Base-by-base conservation (phyloP, 2,329 filamentous ascomycete genomes). In the Paraphaeosphaeria sporulosa region DNA sequence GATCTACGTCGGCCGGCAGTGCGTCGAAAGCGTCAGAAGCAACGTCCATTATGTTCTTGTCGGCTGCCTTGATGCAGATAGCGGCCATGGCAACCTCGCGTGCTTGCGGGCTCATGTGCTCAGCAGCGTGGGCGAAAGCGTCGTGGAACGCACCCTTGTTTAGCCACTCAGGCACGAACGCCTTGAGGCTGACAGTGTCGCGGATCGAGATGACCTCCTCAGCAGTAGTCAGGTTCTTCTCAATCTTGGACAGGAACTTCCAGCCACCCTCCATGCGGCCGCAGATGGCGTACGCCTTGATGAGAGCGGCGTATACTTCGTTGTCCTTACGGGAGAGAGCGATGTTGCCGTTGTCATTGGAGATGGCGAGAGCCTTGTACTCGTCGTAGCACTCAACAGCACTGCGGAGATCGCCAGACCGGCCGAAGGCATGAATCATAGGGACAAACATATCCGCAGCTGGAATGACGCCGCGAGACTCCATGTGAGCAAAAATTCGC, bases 311-410 rank as follows among this genome's bases (percentile, higher is more conserved):
- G 73, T 99, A 98, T 7, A 98, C 90, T 65, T 93, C 85, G 30
- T 89, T 87, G 74, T 98, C 94, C 50, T 91, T 85, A 53, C 94
- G 89, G 64, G 90, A 85, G 49, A 89, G 83, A 10, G 86, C 86
- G 49, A 89, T 83, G 60, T 88, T 83, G 59, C 93, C 93, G 42
- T 85, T 87, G 76, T 97, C 91, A 74, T 95, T 87, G 42, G 90
- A 89, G 55, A 98, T 87, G n/a, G 94, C 94, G 44, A 97, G 84
- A 48, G 88, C 87, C 73, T 93, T 93, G 84, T 98, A 98, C 79
- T 97, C 92, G 65, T 96, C 94, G 80, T 97, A 99, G 79, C 93
- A 93, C 76, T 97, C 93, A 7, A 98, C 92, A 21, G 94, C 95
- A 68, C 91, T 96, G 70, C 89, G 85, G 47, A 98, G 81, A 74